Evolutionary conservation across 257 asterid genomes (phyloP), one percentile per base, ranked within the genome.

Genomic region (Gentiana straminea): DNA sequence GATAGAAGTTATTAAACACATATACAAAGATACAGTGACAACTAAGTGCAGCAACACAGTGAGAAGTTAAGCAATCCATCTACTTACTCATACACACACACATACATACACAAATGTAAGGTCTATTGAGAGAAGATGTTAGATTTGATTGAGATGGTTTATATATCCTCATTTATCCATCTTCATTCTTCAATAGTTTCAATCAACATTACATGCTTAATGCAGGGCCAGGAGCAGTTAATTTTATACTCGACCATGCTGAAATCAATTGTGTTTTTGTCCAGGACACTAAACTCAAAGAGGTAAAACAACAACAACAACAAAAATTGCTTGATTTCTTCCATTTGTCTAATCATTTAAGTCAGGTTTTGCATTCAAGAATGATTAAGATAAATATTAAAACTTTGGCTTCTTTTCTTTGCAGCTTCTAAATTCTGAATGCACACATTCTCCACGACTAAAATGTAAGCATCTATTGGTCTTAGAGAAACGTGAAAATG

Each of bases 151-250:
- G 24, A 24, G 24, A 24, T 24, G 24, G 24, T 24, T 24, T 24
- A 24, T 24, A 0, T 24, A 24, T 24, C 24, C 24, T 24, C 24
- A 24, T 24, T 24, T 24, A 24, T 24, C 24, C 24, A 24, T 24
- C 24, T 24, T 24, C 24, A 24, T 24, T 24, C 24, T 24, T 24
- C 24, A 24, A 24, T 24, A 24, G 24, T 24, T 24, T 24, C 24
- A 24, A 24, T 24, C 24, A 24, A 24, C 24, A 24, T 24, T 24
- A 24, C 24, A 24, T 41, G 46, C 34, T 35, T 54, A 52, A 12
- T 54, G 62, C 80, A 91, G 98, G 98, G 47, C 73, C 98, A 2
- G 85, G 94, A 63, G 98, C 98, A 55, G 92, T 87, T 34, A 75
- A 87, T 68, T 91, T 74, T 67, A 91, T 91, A 61, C 55, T 91